Evolutionary conservation across 164 flowering plant genomes (phyloP), one percentile per base, ranked within the genome.

Genomic region (Vitis rupestris): DNA sequence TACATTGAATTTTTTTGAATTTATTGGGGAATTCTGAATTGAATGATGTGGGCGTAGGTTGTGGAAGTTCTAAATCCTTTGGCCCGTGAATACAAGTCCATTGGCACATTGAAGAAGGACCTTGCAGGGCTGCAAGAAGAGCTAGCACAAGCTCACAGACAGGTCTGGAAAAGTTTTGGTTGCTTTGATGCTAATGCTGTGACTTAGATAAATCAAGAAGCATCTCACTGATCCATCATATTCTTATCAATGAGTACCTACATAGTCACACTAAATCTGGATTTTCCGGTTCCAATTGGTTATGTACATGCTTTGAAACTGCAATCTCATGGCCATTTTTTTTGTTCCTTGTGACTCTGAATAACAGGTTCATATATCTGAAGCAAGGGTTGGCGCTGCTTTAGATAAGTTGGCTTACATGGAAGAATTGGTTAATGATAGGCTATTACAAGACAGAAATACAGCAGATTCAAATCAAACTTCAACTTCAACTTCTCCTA

Each of bases 1-100:
- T 10, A 10, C 27, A 23, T 23, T 23, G 27, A 23, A 23, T 0
- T 57, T 59, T 14, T 2, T 50, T 9, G 60, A 4, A 31, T 56
- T 8, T 15, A 17, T 48, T 15, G 44, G 50, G 31, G 19, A 59
- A 13, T 19, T 61, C 64, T 67, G 47, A 61, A 29, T 31, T 67
- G 11, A 44, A 10, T 19, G 9, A n/a, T 7, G n/a, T 67, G 15
- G 57, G 9, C 81, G 68, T 65, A 95, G 99, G 99, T 93, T 50
- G 99, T 95, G 55, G 98, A 95, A 55, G 99, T 95, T 65, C 75
- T 95, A 44, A 95, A 95, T 81, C 97, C 98, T 68, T 80, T 93
- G 44, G 99, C 95, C 19, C 94, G 98, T 15, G 99, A 95, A 2
- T 93, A 84, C 78, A 93, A 95, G 81, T 93, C 97, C 10, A 88